These are phyloP conservation scores for Blumeriella jaapii DNA, from an alignment of 2,329 filamentous ascomycete genomes.

Conservation along the genomic window DNA sequence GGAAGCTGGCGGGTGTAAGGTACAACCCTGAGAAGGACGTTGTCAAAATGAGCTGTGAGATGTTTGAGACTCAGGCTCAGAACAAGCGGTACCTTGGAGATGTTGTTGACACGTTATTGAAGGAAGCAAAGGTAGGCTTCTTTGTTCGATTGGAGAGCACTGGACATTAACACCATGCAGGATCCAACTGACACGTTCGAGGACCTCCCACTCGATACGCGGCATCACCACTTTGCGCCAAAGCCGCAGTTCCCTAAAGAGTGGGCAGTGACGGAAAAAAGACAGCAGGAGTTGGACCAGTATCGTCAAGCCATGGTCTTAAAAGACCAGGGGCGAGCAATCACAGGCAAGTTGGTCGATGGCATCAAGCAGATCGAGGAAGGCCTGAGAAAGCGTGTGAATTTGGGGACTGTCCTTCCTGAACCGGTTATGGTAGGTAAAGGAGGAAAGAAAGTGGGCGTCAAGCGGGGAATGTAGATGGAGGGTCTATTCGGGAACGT, in stretches of 20 bases:
- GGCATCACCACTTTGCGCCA: conserved; percentile 64
- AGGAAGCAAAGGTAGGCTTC: conserved; percentile 52
- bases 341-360: conserved; percentile 46
- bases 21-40: conserved; percentile 78
- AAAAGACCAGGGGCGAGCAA: conserved; percentile 42
- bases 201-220: conserved; percentile 79
- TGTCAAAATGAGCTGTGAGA: conserved; percentile 84
- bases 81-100: conserved; percentile 94
- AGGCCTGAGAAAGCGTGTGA: conserved; percentile 22
- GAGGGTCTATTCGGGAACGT: background rate
- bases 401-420: conserved; percentile 15
- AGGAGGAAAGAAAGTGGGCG: conserved; percentile 17
- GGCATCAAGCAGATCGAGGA: conserved; percentile 39
- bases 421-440: conserved; percentile 20
- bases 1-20: conserved; percentile 73
- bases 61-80: conserved; percentile 78
- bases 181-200: conserved; percentile 71
- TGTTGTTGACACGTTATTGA: conserved; percentile 60
- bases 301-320: conserved; percentile 40
- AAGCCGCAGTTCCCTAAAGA: conserved; percentile 64
- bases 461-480: conserved; percentile 20
- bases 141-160: background rate
- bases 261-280: conserved; percentile 69
- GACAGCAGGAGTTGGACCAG: conserved; percentile 52
- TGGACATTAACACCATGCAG: conserved; percentile 28